Base-by-base conservation (phyloP, 371 early-diverging fungal genomes). In the Lichtheimia corymbifera region DNA sequence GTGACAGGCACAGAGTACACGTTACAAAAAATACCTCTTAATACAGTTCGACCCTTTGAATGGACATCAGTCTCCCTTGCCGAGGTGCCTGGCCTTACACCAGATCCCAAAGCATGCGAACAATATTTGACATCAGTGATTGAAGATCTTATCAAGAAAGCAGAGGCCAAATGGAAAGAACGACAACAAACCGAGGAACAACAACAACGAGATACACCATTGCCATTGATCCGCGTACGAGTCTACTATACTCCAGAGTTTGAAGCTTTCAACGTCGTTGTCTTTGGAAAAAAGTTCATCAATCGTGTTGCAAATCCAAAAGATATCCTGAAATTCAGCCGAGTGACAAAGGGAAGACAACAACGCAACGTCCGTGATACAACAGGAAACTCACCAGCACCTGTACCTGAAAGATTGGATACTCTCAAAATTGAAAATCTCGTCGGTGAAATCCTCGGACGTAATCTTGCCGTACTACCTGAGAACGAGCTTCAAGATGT, bases 291-390 rank as follows among this genome's bases (percentile, higher is more conserved):
- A 55, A 71, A 80, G 44, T 96, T 94, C 79, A 88, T 86, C 7
- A 88, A 91, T 18, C 71, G 77, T 11, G 94, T 97, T 0, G 99
- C 99, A n/a, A 99, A 99, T 71, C 94, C 97, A 1, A 86, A 88
- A 41, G 99, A 99, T 56, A 88, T 96, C 49, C 72, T 99, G 6
- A 83, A 86, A 44, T 93, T 98, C 67, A 86, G 87, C 59, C 82
- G 92, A 71, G 47, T 47, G 57, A 18, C 56, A 24, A 45, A 24
- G 27, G 13, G 27, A 4, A n/a, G 28, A 55, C 55, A 55, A 35
- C 55, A 35, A 17, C 41, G 15, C 4, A 14, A 18, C 2, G 20
- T 15, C 12, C 9, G 35, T 14, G 40, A 41, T 9, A 50, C 22
- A 13, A 41, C 54, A 24, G 18, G 50, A 13, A 54, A 14, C 17